Conservation (phyloP, 2,329 filamentous ascomycete species). For the Albifimbria verrucaria region DNA sequence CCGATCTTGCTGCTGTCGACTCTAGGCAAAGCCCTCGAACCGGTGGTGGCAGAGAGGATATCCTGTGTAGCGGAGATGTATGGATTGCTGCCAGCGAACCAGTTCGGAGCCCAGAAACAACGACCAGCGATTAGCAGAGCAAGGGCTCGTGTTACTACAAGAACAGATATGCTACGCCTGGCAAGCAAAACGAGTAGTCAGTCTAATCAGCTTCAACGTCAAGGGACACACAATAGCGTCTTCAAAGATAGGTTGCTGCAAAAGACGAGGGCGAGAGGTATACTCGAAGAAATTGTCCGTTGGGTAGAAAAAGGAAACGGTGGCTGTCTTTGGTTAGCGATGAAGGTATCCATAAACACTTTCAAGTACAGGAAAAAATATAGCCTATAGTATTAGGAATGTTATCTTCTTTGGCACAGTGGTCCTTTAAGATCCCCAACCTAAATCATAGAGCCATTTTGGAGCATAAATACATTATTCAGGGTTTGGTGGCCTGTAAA, state of each 20-base stretch:
- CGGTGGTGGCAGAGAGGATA: constrained; percentile 7
- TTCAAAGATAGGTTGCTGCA: constrained; percentile 11
- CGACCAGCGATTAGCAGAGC: constrained; percentile 6
- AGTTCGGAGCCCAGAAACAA: constrained; percentile 9
- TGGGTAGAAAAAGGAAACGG: too few relatives aligned
- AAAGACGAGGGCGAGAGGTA: constrained; percentile 9
- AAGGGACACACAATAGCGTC: constrained; percentile 12
- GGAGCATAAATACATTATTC: too few relatives aligned
- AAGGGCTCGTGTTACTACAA: constrained; percentile 8
- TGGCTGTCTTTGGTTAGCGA: too few relatives aligned
- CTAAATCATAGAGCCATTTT: too few relatives aligned
- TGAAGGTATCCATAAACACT: too few relatives aligned
- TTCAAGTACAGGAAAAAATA: too few relatives aligned
- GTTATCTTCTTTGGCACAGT: too few relatives aligned
- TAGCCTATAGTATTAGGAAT: too few relatives aligned
- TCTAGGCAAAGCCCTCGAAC: constrained; percentile 16
- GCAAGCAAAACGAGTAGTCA: constrained; percentile 6
- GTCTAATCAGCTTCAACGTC: constrained; percentile 10
- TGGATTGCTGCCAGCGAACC: constrained; percentile 7
- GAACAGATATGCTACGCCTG: constrained; percentile 7
- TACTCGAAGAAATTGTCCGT: constrained; percentile 6
- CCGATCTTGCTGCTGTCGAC: constrained; percentile 22
- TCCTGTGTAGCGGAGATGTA: constrained; percentile 10
- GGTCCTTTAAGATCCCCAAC: too few relatives aligned
- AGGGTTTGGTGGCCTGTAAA: too few relatives aligned